Evolutionary conservation across 345 rosid genomes (phyloP).

Genomic region (Hypericum androsaemum): DNA sequence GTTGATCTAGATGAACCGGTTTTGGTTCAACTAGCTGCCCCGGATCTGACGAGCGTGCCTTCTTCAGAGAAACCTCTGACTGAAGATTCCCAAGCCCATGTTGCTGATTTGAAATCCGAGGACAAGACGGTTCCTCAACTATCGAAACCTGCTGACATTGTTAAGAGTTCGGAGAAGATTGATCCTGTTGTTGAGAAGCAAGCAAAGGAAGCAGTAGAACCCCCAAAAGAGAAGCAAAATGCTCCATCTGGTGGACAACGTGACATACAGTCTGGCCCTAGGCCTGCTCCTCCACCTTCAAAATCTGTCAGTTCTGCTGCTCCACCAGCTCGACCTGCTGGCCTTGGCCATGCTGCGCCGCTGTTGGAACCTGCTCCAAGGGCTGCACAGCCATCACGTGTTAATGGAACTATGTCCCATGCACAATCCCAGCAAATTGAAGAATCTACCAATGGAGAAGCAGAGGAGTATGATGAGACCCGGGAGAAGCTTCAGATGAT

Average conservation of each 20-base stretch:
- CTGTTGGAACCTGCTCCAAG: constrained; percentile 72
- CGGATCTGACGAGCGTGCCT: constrained; percentile 13
- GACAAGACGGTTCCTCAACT: constrained; percentile 17
- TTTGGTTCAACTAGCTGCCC: constrained; percentile 15
- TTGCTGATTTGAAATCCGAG: constrained; percentile 16
- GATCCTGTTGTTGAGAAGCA: constrained; percentile 18
- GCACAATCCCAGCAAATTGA: constrained; percentile 63
- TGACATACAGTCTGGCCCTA: constrained; percentile 15
- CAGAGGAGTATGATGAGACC: constrained; percentile 84
- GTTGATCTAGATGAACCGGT: constrained; percentile 3
- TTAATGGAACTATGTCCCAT: constrained; percentile 54
- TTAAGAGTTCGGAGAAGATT: constrained; percentile 18
- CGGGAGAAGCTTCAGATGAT: constrained; percentile 97
- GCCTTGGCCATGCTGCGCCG: constrained; percentile 85
- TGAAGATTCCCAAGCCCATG: constrained; percentile 18
- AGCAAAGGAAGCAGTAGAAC: constrained; percentile 12
- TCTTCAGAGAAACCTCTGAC: constrained; percentile 16
- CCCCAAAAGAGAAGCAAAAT: constrained; percentile 20
- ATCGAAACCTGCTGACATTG: constrained; percentile 16
- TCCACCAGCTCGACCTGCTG: constrained; percentile 59
- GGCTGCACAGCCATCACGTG: constrained; percentile 62
- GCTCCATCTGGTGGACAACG: constrained; percentile 18
- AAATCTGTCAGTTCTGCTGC: constrained; percentile 31
- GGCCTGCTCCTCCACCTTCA: constrained; percentile 30
- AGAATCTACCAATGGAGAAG: constrained; percentile 52